A percentile compares a stretch with the other conserved stretches of the same genome.
Conservation (phyloP, 805 yeast genomes). For the Grigorovia transvaalensis region DNA sequence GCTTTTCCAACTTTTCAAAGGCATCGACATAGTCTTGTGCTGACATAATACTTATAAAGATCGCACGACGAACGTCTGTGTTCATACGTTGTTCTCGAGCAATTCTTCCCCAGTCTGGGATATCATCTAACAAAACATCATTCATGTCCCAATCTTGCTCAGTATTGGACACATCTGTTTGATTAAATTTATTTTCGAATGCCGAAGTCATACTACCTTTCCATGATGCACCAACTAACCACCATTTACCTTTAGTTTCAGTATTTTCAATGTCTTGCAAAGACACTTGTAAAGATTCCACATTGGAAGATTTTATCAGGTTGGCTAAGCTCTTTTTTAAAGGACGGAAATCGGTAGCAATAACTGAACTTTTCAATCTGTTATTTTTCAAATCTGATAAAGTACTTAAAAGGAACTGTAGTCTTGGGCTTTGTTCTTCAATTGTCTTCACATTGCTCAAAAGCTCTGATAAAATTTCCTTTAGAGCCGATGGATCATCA, state of each 20-base stretch:
- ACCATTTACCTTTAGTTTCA: conserved; percentile 89
- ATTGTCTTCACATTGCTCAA: conserved; percentile 21
- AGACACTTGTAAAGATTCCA: conserved; percentile 76
- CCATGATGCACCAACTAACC: conserved; percentile 99
- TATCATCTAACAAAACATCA: conserved; percentile 52
- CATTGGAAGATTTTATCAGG: conserved; percentile 32
- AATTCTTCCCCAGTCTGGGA: conserved; percentile 80
- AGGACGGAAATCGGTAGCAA: conserved; percentile 26
- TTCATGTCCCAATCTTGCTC: conserved; percentile 33
- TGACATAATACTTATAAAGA: conserved; percentile 90
- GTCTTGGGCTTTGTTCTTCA: conserved; percentile 54
- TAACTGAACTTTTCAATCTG: conserved; percentile 42
- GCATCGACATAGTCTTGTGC: conserved; percentile 90
- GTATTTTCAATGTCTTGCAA: conserved; percentile 64
- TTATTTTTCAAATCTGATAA: conserved; percentile 80
- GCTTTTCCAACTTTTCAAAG: conserved; percentile 65
- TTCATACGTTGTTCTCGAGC: conserved; percentile 88
- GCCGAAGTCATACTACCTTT: conserved; percentile 44
- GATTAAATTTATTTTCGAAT: conserved; percentile 12
- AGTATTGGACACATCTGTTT: conserved; percentile 12
- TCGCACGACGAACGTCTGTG: conserved; percentile 88
- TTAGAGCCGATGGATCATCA: conserved; percentile 82
- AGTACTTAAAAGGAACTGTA: conserved; percentile 76
- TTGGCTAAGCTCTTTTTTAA: conserved; percentile 41
- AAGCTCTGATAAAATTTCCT: conserved; percentile 50